Percentiles rank a stretch among this genome's conserved stretches.
These are phyloP conservation scores for Sphaerulina vaccinii DNA, from an alignment of 2,329 filamentous ascomycete genomes.

Conservation along the genomic window DNA sequence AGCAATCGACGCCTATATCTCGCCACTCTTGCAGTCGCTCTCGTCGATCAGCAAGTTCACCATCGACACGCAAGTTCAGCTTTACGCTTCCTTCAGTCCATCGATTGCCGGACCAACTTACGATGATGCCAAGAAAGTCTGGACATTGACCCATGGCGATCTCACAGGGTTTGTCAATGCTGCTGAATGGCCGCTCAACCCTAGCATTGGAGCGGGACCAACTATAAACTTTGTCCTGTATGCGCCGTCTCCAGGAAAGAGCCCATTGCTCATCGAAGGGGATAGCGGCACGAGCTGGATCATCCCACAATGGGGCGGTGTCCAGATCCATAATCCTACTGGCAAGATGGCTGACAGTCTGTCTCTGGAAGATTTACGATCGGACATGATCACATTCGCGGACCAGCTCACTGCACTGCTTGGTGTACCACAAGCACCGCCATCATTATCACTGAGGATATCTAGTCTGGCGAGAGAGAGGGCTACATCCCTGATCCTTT, in stretches of 20 bases:
- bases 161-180: constrained; percentile 95
- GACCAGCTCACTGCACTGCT: constrained; percentile 85
- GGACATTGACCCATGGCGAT: constrained; percentile 76
- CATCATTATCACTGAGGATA: constrained; percentile 78
- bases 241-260: constrained; percentile 67
- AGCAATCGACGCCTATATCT: constrained; percentile 76
- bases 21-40: constrained; percentile 76
- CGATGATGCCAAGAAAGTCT: constrained; percentile 56
- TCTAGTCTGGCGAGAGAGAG: constrained; percentile 83
- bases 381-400: constrained; percentile 84
- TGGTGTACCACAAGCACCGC: constrained; percentile 74
- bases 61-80: constrained; percentile 91
- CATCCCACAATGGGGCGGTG: constrained; percentile 91
- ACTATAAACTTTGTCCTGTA: constrained; percentile 97
- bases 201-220: constrained; percentile 87
- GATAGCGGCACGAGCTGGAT: constrained; percentile 75
- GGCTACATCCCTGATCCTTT: constrained; percentile 79
- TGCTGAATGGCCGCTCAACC: constrained; percentile 93
- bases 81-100: constrained; percentile 73
- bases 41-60: constrained; percentile 89
- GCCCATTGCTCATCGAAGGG: constrained; percentile 60
- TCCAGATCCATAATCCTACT: constrained; percentile 65
- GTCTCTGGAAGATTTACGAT: constrained; percentile 64
- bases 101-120: constrained; percentile 59
- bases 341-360: constrained; percentile 49